phyloP scores from a whole-genome alignment of 345 rosid species.

The Bruguiera sexangula region DNA sequence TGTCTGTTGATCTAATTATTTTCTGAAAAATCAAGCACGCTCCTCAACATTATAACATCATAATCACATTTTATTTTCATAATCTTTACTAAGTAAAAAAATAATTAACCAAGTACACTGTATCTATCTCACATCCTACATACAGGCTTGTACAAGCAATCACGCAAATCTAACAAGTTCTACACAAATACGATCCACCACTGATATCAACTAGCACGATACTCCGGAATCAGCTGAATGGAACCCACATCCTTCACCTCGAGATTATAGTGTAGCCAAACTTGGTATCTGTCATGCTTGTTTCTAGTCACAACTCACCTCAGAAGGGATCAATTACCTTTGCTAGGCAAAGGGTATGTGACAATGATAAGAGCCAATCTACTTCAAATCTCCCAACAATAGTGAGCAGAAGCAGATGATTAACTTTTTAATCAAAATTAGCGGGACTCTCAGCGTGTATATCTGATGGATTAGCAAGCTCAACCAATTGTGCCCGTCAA shows the following conservation, averaged over 20 bases:
- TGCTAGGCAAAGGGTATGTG: conserved; percentile 4
- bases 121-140: too few relatives aligned
- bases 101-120: too few relatives aligned
- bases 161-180: neutral
- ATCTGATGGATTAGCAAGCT: conserved; percentile 58
- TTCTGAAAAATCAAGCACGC: too few relatives aligned
- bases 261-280: conserved; percentile 7
- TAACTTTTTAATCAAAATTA: conserved; percentile 46
- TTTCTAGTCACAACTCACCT: conserved; percentile 25
- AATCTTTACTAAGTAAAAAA: too few relatives aligned
- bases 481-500: conserved; percentile 56
- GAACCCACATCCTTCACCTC: conserved; percentile 17
- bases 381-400: neutral
- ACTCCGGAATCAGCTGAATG: conserved; percentile 26
- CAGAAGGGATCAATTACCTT: conserved; percentile 13
- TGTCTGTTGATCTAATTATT: too few relatives aligned
- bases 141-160: too few relatives aligned
- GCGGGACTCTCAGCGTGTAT: conserved; percentile 51
- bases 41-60: too few relatives aligned
- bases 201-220: conserved; percentile 3
- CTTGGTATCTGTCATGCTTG: conserved; percentile 14
- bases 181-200: conserved; percentile 6
- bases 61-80: too few relatives aligned
- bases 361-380: neutral
- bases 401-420: conserved; percentile 12